Evolutionary conservation across 768 basidiomycete species (phyloP), one percentile per base, ranked within the genome.

Genomic region (Termitomyces sp.): DNA sequence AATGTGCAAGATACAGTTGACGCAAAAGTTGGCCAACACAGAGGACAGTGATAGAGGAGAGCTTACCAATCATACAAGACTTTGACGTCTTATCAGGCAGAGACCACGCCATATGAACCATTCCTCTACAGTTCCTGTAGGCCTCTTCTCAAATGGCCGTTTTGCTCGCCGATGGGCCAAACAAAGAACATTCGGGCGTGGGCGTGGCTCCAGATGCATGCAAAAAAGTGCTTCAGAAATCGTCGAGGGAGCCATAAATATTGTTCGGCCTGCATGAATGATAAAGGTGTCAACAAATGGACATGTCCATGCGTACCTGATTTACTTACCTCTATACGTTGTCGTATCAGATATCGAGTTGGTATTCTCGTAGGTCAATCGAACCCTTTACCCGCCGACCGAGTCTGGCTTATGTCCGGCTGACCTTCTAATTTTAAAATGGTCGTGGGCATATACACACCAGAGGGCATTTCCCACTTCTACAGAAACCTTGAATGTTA

Each of bases 41-140:
- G 8, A 5, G 19, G 35, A 21, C 14, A 14, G 15, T 51, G 1
- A 26, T 21, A 43, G 19, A n/a, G 8, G 4, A 50, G 8, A 33
- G 52, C 52, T 53, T 30, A 53, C 52, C 41, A 43, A 43, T 53
- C 42, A 53, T 53, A 11, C 52, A 43, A 43, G 52, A 41, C 15
- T 11, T 37, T 15, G 31, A 10, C 31, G 42, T 17, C 14, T 26
- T 37, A 35, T 35, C 48, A 37, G 8, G 23, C 33, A 5, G 35
- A 21, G 9, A 35, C 19, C 19, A 50, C 37, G 21, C 37, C 35
- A 38, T 12, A 48, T 49, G 12, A 23, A 38, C 1, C 9, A 17
- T 15, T 50, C 35, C 7, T 49, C 11, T 35, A 19, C 6, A 19
- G 12, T 35, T 35, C 9, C 30, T 23, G 35, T 23, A 7, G 10